Conservation (phyloP, 495 filamentous ascomycete species). For the Daldinia decipiens region DNA sequence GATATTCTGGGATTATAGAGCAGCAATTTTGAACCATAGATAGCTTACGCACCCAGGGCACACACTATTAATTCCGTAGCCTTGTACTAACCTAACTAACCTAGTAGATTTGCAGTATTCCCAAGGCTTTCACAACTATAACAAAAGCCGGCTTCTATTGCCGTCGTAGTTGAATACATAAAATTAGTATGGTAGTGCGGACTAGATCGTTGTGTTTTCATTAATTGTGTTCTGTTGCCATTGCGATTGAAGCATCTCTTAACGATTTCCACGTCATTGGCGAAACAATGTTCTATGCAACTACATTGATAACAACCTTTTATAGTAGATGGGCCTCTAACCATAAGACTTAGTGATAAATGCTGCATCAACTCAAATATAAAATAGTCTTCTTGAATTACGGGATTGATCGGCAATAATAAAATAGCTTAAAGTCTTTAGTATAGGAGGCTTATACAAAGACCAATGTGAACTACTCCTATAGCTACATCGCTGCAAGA, state of each 20-base stretch:
- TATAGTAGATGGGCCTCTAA: no score
- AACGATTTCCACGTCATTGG: not conserved
- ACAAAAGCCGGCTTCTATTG: slow-evolving; percentile 10
- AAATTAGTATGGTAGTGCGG: not conserved
- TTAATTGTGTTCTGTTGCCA: not conserved
- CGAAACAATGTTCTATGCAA: not conserved
- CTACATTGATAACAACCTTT: not conserved
- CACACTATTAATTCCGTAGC: not conserved
- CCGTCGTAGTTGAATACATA: not conserved
- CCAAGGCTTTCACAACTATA: slow-evolving; percentile 24
- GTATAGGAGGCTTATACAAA: not conserved
- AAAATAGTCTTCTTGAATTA: no score
- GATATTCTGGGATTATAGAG: no score
- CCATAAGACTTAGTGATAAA: no score
- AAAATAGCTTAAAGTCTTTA: not conserved
- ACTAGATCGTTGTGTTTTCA: not conserved
- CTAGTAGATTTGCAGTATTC: slow-evolving; percentile 12
- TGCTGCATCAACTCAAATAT: no score
- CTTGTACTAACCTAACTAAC: no score
- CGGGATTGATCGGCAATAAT: not conserved
- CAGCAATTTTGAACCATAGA: no score
- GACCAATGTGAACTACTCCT: not conserved
- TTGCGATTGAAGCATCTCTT: not conserved
- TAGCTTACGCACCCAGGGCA: not conserved
- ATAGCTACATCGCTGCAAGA: not conserved